Conservation (phyloP, 2,329 filamentous ascomycete species). For the Trichoderma sp. region DNA sequence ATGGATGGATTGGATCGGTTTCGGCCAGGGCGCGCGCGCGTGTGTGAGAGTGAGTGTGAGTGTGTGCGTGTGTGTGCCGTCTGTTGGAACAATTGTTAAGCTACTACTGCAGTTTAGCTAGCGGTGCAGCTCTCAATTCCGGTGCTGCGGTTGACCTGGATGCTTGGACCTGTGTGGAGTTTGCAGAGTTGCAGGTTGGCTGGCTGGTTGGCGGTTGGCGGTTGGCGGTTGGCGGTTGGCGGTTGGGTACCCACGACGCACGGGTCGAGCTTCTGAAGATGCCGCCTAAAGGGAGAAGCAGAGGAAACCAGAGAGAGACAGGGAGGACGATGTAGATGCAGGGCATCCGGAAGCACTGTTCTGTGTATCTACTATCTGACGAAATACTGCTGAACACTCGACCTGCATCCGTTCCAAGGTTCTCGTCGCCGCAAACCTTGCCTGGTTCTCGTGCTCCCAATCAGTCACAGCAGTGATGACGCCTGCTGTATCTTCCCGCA, state of each 20-base stretch:
- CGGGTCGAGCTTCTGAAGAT: too few relatives aligned
- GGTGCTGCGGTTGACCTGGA: slow-evolving; percentile 1
- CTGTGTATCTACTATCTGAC: too few relatives aligned
- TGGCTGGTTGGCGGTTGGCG: slow-evolving; percentile 5
- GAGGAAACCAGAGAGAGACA: too few relatives aligned
- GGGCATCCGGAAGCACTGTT: too few relatives aligned
- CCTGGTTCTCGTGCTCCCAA: not conserved
- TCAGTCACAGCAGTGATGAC: not conserved
- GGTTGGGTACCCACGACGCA: not conserved
- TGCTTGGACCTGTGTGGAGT: slow-evolving; percentile 18
- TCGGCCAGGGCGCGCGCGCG: slow-evolving; percentile 21
- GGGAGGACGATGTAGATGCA: too few relatives aligned
- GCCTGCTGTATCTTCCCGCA: not conserved
- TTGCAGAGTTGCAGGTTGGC: not conserved
- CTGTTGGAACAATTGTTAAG: too few relatives aligned
- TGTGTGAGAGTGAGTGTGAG: too few relatives aligned
- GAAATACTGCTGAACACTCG: too few relatives aligned
- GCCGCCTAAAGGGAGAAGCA: too few relatives aligned
- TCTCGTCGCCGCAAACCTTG: too few relatives aligned
- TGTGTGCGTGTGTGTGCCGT: too few relatives aligned
- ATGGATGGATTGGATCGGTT: slow-evolving; percentile 13
- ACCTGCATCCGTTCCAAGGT: too few relatives aligned
- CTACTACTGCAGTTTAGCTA: not conserved
- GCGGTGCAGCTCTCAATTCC: slow-evolving; percentile 21
- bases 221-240: slow-evolving; percentile 7